phyloP scores from a whole-genome alignment of 2,329 filamentous ascomycete genomes.

The Penicillium vulpinum region DNA sequence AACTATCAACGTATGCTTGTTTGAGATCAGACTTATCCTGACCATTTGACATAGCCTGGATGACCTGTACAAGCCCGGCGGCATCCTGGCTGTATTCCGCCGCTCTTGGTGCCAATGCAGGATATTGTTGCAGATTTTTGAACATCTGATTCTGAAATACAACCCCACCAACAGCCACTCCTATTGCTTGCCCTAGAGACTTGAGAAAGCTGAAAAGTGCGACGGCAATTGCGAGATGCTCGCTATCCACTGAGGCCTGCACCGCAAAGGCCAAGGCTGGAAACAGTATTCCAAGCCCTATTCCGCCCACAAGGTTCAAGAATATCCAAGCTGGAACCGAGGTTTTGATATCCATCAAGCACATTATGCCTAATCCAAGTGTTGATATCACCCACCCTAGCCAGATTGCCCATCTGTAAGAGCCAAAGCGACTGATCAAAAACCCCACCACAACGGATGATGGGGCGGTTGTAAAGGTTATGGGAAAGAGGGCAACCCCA shows the following conservation, averaged over 20 bases:
- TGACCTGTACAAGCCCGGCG: conserved; percentile 57
- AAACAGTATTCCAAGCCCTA: neutral
- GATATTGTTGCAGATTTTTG: conserved; percentile 49
- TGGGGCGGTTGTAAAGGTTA: conserved; percentile 63
- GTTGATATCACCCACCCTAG: conserved; percentile 61
- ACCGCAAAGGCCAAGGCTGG: neutral
- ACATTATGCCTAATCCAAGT: conserved; percentile 55
- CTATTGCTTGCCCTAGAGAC: neutral
- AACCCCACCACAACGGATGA: conserved; percentile 53
- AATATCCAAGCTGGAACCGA: conserved; percentile 57
- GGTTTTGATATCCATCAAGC: conserved; percentile 40
- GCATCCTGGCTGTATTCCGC: conserved; percentile 55
- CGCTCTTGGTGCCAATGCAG: conserved; percentile 48
- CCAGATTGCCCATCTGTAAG: conserved; percentile 62
- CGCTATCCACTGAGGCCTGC: neutral
- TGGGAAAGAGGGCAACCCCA: conserved; percentile 58
- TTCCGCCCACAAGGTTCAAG: conserved; percentile 49
- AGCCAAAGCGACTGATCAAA: conserved; percentile 54
- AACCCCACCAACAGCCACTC: neutral
- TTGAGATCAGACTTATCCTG: conserved; percentile 41
- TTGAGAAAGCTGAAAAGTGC: neutral
- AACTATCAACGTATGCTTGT: conserved; percentile 53
- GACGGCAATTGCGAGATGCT: neutral
- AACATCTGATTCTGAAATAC: conserved; percentile 39
- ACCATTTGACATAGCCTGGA: conserved; percentile 52